Evolutionary conservation across 495 filamentous ascomycete genomes (phyloP).

Genomic region (Daldinia decipiens): DNA sequence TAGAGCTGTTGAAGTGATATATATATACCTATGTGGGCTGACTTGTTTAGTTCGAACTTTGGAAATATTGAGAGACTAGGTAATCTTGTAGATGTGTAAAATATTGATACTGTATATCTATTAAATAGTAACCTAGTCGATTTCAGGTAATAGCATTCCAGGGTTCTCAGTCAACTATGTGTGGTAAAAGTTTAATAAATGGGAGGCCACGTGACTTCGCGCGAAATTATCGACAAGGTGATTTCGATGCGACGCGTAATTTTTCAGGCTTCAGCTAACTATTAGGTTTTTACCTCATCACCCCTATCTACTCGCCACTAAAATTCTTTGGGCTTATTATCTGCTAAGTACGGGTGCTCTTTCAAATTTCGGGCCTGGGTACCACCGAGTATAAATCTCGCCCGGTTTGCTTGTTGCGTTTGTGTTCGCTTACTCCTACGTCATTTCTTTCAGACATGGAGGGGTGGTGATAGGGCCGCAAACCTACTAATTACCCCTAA

Average conservation of each 20-base stretch:
- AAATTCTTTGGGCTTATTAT: too few relatives aligned
- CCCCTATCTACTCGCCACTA: not conserved
- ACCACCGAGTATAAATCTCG: too few relatives aligned
- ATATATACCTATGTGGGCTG: not conserved
- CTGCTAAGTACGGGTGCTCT: too few relatives aligned
- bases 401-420: not conserved
- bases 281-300: not conserved
- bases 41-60: not conserved
- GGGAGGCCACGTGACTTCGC: conserved; percentile 42
- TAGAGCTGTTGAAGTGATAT: not conserved
- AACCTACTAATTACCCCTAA: not conserved
- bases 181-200: conserved; percentile 15
- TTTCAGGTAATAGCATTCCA: not conserved
- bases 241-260: not conserved
- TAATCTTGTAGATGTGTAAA: not conserved
- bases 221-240: conserved; percentile 25
- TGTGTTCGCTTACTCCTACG: not conserved
- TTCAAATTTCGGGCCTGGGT: too few relatives aligned
- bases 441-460: not conserved
- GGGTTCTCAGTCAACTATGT: not conserved
- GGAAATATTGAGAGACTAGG: not conserved
- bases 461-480: not conserved
- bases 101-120: not conserved
- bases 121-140: not conserved
- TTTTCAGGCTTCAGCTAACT: conserved; percentile 1